Base-by-base conservation (phyloP, 139 green algal species). In the Asterochloris sp. region DNA sequence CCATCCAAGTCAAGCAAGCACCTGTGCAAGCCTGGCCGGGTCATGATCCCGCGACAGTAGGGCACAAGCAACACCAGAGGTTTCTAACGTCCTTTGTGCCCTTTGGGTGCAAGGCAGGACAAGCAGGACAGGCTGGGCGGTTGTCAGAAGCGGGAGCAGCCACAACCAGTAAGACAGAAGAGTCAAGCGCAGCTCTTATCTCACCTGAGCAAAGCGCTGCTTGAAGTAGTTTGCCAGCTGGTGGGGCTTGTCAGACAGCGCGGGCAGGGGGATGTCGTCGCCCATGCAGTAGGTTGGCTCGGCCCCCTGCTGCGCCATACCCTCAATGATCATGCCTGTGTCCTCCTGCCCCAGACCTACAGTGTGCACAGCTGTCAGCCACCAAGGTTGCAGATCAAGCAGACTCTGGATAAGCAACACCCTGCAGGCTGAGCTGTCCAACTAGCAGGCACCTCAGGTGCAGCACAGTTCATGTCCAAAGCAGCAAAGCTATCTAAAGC, bases 241-340 rank as follows among this genome's bases (percentile, higher is more conserved):
- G 88, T 99, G 97, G 21, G 94, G 89, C 83, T 92, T 94, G 79
- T 89, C 87, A 26, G 91, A 96, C 80, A 99, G 94, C 77, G 98
- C 97, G 19, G 97, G 89, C 64, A 99, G 90, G 24, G 97, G 96
- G 78, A 94, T 98, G 90, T 99, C 97, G 83, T 99, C 97, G 54
- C 97, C 97, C 97, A 99, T 99, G 93, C 96, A 99, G 94, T 96
- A 99, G 0, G 97, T 99, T 76, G 97, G 95, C 91, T 99, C 97
- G 13, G 93, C 92, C 71, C 90, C 95, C 54, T 86, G 89, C 87
- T 90, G 78, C 11, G 97, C 97, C 97, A 99, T 98, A 61, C 82
- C 86, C 93, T 99, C 96, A 16, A 99, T 95, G 66, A 99, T 91
- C 93, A 99, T 96, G 85, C 95, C 87, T 21, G 92, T 92, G 84